Base-by-base conservation (phyloP, 345 rosid genomes). In the Eucalyptus leucophloia region DNA sequence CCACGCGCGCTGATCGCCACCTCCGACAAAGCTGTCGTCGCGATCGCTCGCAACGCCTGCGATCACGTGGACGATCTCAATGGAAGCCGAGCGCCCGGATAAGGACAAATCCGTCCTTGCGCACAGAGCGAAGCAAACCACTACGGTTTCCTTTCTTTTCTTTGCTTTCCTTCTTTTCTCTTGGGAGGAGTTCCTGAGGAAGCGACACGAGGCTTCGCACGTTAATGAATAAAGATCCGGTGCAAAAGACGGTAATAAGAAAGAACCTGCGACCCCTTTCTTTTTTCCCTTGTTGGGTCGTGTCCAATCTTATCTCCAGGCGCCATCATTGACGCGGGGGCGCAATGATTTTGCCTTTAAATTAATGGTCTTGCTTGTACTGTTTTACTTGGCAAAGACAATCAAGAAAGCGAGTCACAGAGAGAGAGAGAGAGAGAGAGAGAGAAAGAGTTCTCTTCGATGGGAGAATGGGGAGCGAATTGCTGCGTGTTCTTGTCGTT, bases 401-500 rank as follows among this genome's bases (percentile, higher is more conserved):
- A 88, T 88, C 87, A 8, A 51, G 28, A 54, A 16, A 51, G 69
- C 32, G 56, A 28, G 44, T 49, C 49, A 37, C 2, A 34, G 40
- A 69, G 49, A 49, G 85, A 34, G 40, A 69, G 40, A 67, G 65
- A 13, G 32, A 34, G 50, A 58, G 86, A 30, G 72, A 45, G 28
- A 17, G 87, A 9, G 44, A 15, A 30, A 17, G 32, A 47, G 83
- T 77, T 77, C 72, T 90, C 89, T 67, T 34, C 89, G 54, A 91
- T 89, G 88, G 88, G 89, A 91, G 90, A 89, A 49, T 65, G 89
- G 58, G 83, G 72, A 19, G n/a, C 44, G 28, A 86, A 58, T 87
- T 85, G 86, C 90, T 86, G 89, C 60, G 88, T 91, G 69, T 77
- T 87, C 89, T 87, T 87, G 86, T 90, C 86, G 42, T 90, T 88